Conservation (phyloP, 371 early-diverging fungal species). For the Zopfochytrium polystomum region DNA sequence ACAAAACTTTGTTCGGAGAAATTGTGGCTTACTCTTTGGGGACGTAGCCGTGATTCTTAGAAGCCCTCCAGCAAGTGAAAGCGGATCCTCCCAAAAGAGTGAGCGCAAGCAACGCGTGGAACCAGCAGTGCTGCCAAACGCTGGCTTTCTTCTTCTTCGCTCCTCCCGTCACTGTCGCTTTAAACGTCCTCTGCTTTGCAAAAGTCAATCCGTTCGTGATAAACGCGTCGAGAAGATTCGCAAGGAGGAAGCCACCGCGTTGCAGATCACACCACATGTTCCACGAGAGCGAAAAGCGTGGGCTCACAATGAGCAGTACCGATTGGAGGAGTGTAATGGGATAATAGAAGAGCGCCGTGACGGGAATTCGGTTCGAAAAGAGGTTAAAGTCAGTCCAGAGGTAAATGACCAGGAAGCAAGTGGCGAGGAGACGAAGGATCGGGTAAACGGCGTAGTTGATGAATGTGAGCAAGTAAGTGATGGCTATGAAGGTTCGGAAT, state of each 20-base stretch:
- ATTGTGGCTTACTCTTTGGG: no score
- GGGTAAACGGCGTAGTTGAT: constrained; percentile 5
- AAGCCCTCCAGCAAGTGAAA: not conserved
- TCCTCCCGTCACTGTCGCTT: not conserved
- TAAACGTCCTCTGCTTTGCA: not conserved
- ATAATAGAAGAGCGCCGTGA: not conserved
- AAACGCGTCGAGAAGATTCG: not conserved
- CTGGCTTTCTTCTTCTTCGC: not conserved
- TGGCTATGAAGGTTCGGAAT: no score
- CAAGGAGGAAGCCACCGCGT: not conserved
- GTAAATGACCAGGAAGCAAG: not conserved
- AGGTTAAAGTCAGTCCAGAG: constrained; percentile 3
- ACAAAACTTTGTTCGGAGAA: no score
- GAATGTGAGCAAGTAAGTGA: constrained; percentile 4
- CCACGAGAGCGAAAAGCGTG: not conserved
- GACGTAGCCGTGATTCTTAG: not conserved
- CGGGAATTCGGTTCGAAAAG: constrained; percentile 3
- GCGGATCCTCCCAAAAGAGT: not conserved
- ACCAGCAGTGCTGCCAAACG: no score
- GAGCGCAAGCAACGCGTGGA: not conserved
- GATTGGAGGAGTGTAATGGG: not conserved
- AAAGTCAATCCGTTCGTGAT: not conserved
- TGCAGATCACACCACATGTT: constrained; percentile 4
- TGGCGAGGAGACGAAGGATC: constrained; percentile 1
- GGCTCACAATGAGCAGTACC: not conserved